These are phyloP conservation scores for Rugosomyces carneus DNA, from an alignment of 1,284 basidiomycete species.

Conservation along the genomic window DNA sequence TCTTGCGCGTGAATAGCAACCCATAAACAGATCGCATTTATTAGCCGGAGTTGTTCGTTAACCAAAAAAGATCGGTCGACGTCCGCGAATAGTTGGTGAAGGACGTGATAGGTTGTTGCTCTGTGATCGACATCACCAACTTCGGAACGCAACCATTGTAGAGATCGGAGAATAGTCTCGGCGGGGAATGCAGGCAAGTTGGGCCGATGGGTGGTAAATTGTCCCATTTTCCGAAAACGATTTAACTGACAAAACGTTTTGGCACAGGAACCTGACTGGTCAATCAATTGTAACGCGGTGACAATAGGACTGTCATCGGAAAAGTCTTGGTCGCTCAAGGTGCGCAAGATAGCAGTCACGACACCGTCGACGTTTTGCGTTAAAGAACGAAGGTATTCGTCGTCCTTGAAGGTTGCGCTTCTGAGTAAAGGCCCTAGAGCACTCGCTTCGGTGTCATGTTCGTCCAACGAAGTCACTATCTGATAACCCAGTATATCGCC, in stretches of 20 bases:
- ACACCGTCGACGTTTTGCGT: constrained; percentile 48
- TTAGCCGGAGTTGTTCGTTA: constrained; percentile 77
- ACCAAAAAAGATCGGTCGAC: constrained; percentile 71
- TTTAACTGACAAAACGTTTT: constrained; percentile 45
- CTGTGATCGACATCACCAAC: constrained; percentile 34
- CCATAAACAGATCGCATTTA: constrained; percentile 73
- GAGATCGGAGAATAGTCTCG: constrained; percentile 43
- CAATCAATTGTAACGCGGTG: constrained; percentile 33
- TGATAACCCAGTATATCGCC: constrained; percentile 66
- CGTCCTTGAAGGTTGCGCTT: constrained; percentile 24
- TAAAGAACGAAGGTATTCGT: constrained; percentile 35
- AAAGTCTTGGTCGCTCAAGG: constrained; percentile 54
- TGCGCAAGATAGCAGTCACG: constrained; percentile 49
- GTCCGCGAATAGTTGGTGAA: constrained; percentile 68
- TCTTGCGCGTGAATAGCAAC: constrained; percentile 52
- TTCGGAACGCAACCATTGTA: constrained; percentile 49
- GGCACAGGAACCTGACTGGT: constrained; percentile 26
- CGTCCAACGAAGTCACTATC: constrained; percentile 42
- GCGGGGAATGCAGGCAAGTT: constrained; percentile 56
- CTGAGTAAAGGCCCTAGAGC: constrained; percentile 35
- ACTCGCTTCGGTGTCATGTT: constrained; percentile 17
- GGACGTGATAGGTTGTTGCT: constrained; percentile 68
- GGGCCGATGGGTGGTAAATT: constrained; percentile 50
- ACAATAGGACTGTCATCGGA: constrained; percentile 40
- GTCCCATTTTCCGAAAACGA: constrained; percentile 40